phyloP scores from a whole-genome alignment of 345 rosid species.

The Ceriops decandra region DNA sequence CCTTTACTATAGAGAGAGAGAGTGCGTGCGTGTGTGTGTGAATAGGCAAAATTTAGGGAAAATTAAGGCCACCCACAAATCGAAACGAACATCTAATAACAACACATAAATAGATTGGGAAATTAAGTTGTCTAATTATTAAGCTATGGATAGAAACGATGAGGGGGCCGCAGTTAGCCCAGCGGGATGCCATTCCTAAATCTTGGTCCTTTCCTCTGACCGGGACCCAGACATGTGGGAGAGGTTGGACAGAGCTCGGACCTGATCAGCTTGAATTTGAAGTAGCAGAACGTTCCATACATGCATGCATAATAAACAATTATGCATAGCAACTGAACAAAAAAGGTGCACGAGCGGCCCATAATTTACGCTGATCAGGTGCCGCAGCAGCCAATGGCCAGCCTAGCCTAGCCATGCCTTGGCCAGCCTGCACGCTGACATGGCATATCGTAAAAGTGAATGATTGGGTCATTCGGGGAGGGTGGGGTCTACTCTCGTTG shows the following conservation, averaged over 20 bases:
- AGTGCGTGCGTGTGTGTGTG: too few relatives aligned
- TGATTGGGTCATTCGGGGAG: constrained; percentile 18
- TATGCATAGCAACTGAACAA: not conserved
- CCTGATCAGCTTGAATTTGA: constrained; percentile 49
- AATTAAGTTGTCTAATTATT: too few relatives aligned
- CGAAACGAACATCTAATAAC: too few relatives aligned
- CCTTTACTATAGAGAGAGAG: too few relatives aligned
- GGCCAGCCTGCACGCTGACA: constrained; percentile 10
- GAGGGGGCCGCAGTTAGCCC: too few relatives aligned
- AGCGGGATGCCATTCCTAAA: not conserved
- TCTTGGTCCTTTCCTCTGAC: not conserved
- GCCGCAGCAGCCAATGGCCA: constrained; percentile 28
- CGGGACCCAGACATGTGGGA: constrained; percentile 5
- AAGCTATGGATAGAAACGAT: too few relatives aligned
- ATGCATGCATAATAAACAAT: constrained; percentile 35
- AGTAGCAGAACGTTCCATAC: constrained; percentile 66
- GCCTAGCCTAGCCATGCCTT: not conserved
- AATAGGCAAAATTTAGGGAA: too few relatives aligned
- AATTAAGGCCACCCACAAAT: too few relatives aligned
- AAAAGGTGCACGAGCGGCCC: constrained; percentile 33
- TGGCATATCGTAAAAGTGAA: constrained; percentile 24
- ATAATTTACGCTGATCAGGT: constrained; percentile 44
- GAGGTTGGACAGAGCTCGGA: constrained; percentile 20
- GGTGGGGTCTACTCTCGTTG: not conserved
- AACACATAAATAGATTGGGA: too few relatives aligned